phyloP scores from a whole-genome alignment of 768 basidiomycete genomes.

The Coprinopsis sp. region DNA sequence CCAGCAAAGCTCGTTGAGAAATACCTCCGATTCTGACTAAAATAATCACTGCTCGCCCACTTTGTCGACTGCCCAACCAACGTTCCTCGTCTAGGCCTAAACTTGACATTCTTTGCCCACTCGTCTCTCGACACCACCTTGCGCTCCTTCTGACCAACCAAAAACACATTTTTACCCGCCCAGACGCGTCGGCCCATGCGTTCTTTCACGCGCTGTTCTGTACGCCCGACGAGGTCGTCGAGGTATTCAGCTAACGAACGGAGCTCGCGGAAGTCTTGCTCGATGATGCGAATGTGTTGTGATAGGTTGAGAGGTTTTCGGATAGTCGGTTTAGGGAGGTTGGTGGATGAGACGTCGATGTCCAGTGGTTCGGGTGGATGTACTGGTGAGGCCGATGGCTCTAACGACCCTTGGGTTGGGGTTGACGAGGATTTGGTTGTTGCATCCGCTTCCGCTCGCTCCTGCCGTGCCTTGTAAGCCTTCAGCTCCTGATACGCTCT shows the following conservation, averaged over 20 bases:
- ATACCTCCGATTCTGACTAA: neutral
- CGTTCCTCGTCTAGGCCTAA: constrained; percentile 23
- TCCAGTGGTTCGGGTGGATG: constrained; percentile 23
- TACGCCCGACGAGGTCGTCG: constrained; percentile 42
- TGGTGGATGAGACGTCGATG: constrained; percentile 29
- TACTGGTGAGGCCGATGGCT: neutral
- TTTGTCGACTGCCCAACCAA: neutral
- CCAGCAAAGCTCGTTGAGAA: constrained; percentile 5
- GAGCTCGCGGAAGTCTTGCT: constrained; percentile 37
- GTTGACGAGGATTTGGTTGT: constrained; percentile 11
- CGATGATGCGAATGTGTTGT: constrained; percentile 53
- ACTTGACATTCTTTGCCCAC: constrained; percentile 53
- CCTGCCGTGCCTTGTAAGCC: neutral
- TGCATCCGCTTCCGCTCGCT: neutral
- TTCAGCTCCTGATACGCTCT: neutral
- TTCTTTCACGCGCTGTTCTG: constrained; percentile 63
- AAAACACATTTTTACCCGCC: constrained; percentile 52
- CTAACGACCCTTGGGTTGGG: constrained; percentile 3
- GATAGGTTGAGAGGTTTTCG: constrained; percentile 45
- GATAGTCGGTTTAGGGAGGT: constrained; percentile 16
- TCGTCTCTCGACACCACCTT: constrained; percentile 33
- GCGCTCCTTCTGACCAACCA: constrained; percentile 28
- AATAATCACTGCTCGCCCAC: neutral
- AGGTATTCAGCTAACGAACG: constrained; percentile 38
- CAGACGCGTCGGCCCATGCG: constrained; percentile 75